phyloP scores from a whole-genome alignment of 129 eudicot genomes.

The Calendula officinalis region DNA sequence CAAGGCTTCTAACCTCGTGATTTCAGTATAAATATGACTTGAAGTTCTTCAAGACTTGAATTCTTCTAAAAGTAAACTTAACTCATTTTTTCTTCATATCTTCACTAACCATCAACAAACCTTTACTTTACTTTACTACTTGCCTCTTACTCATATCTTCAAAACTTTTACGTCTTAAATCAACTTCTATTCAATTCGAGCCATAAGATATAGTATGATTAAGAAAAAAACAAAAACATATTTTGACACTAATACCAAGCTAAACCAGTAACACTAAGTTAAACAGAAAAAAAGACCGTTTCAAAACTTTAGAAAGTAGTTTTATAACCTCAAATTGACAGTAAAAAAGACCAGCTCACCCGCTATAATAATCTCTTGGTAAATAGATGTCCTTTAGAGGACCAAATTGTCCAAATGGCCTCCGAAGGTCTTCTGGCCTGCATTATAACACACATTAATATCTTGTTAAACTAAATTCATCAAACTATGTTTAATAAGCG shows the following conservation, averaged over 20 bases:
- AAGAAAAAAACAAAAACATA: neutral
- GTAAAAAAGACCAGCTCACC: slow-evolving; percentile 50
- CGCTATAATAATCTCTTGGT: slow-evolving; percentile 87
- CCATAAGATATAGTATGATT: neutral
- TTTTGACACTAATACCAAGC: neutral
- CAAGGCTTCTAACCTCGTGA: slow-evolving; percentile 63
- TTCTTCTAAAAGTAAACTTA: slow-evolving; percentile 68
- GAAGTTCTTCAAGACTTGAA: slow-evolving; percentile 87
- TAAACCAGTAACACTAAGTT: neutral
- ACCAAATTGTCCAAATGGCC: slow-evolving; percentile 87
- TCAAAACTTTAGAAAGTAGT: neutral
- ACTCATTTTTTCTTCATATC: slow-evolving; percentile 63
- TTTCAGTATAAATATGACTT: slow-evolving; percentile 60
- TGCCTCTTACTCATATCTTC: slow-evolving; percentile 57
- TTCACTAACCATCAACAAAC: slow-evolving; percentile 76
- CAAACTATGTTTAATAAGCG: neutral
- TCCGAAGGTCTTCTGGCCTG: slow-evolving; percentile 89
- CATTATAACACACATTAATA: neutral
- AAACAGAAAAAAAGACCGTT: neutral
- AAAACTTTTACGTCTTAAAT: slow-evolving; percentile 57
- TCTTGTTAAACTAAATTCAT: neutral
- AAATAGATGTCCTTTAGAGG: slow-evolving; percentile 72
- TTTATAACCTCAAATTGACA: neutral
- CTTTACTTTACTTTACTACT: slow-evolving; percentile 48
- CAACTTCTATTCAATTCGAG: slow-evolving; percentile 29